phyloP scores from a whole-genome alignment of 257 asterid species.

The Solanum tarijense region DNA sequence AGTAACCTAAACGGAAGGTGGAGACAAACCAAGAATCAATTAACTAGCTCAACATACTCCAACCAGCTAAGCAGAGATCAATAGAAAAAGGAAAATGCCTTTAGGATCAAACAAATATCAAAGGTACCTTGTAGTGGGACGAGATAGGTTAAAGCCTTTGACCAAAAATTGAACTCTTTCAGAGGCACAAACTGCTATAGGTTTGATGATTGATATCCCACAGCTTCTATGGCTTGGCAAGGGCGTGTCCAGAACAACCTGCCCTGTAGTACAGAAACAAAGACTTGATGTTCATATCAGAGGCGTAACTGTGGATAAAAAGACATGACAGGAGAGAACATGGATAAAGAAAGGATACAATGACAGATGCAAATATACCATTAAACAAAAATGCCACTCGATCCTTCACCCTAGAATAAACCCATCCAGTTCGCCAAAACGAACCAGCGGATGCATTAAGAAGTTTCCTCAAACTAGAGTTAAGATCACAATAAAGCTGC shows the following conservation, averaged over 20 bases:
- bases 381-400: conserved; percentile 63
- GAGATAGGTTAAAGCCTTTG: conserved; percentile 58
- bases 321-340: background rate
- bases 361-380: conserved; percentile 32
- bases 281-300: conserved; percentile 2
- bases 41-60: background rate
- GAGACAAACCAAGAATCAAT: background rate
- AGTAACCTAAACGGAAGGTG: conserved; percentile 35
- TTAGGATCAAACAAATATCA: background rate
- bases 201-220: conserved; percentile 63
- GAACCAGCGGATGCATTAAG: conserved; percentile 58
- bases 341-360: background rate
- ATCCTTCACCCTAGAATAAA: conserved; percentile 66
- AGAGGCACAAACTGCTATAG: conserved; percentile 71
- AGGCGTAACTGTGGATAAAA: background rate
- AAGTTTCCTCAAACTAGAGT: conserved; percentile 72
- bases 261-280: conserved; percentile 43
- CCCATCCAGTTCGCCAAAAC: conserved; percentile 91
- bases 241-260: conserved; percentile 61
- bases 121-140: conserved; percentile 63
- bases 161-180: conserved; percentile 62
- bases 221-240: conserved; percentile 38
- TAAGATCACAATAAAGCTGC: conserved; percentile 68
- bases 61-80: background rate
- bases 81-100: background rate